phyloP scores from a whole-genome alignment of 345 rosid genomes.

The Melastoma malabathricum region DNA sequence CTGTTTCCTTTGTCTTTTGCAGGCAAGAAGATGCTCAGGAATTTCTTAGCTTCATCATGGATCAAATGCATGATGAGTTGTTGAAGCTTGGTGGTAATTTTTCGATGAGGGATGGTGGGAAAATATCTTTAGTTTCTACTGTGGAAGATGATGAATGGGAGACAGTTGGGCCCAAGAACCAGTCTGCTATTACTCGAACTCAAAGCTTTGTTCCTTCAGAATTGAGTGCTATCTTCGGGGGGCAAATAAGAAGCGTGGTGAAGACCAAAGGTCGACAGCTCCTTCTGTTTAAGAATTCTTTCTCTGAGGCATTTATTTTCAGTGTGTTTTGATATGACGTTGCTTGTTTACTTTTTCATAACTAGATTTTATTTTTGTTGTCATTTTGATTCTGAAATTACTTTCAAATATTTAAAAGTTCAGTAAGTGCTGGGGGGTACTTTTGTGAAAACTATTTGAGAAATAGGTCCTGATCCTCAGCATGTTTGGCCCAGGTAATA shows the following conservation, averaged over 20 bases:
- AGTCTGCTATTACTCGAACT: conserved; percentile 79
- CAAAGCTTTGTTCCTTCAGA: conserved; percentile 64
- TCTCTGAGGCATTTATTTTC: too few relatives aligned
- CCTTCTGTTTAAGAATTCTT: too few relatives aligned
- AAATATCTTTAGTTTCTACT: conserved; percentile 43
- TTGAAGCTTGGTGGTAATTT: conserved; percentile 53
- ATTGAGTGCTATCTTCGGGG: conserved; percentile 82
- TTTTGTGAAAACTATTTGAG: background rate
- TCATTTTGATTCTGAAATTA: too few relatives aligned
- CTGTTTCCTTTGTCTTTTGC: conserved; percentile 8
- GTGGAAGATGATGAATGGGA: conserved; percentile 90
- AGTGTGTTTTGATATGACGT: background rate
- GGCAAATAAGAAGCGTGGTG: conserved; percentile 67
- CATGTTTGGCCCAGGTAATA: conserved; percentile 44
- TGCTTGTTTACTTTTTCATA: background rate
- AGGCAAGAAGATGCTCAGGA: conserved; percentile 99
- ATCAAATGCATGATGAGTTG: conserved; percentile 81
- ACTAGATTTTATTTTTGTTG: too few relatives aligned
- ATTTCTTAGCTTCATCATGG: conserved; percentile 82
- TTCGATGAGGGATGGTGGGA: conserved; percentile 17
- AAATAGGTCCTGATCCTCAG: background rate
- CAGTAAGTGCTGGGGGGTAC: background rate
- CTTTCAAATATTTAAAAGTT: too few relatives aligned
- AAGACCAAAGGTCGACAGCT: conserved; percentile 48
- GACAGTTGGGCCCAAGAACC: conserved; percentile 88